Conservation (phyloP, 2,329 filamentous ascomycete species). For the Paecilomyces dactylethromorphus region DNA sequence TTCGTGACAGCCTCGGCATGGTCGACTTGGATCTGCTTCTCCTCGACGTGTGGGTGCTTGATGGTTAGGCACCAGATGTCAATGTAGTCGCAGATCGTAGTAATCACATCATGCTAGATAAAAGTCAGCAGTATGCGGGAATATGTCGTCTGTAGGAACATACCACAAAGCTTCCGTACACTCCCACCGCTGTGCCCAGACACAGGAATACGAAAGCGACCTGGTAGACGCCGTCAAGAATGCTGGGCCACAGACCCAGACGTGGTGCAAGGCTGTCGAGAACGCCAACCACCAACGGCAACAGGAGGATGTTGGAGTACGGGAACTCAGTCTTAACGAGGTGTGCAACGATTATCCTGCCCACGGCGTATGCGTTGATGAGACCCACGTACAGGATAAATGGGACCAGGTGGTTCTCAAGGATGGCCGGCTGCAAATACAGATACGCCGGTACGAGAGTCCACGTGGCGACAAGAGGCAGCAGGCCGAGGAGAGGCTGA, state of each 20-base stretch:
- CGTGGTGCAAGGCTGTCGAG: slow-evolving; percentile 71
- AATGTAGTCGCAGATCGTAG: slow-evolving; percentile 94
- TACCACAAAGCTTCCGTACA: slow-evolving; percentile 94
- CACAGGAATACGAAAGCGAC: slow-evolving; percentile 86
- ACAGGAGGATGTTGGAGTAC: slow-evolving; percentile 76
- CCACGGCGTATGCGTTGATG: slow-evolving; percentile 90
- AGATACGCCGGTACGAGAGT: slow-evolving; percentile 70
- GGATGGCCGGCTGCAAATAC: slow-evolving; percentile 74
- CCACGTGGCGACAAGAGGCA: slow-evolving; percentile 78
- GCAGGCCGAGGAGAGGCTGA: slow-evolving; percentile 66
- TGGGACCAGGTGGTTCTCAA: slow-evolving; percentile 76
- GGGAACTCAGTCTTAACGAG: slow-evolving; percentile 83
- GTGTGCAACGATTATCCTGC: slow-evolving; percentile 92
- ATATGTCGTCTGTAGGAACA: slow-evolving; percentile 12
- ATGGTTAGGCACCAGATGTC: slow-evolving; percentile 99
- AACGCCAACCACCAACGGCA: slow-evolving; percentile 72
- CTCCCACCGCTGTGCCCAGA: slow-evolving; percentile 73
- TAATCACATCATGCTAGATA: slow-evolving; percentile 75
- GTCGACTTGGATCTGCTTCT: slow-evolving; percentile 19
- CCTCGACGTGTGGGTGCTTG: slow-evolving; percentile 64
- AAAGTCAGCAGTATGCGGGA: slow-evolving; percentile 2
- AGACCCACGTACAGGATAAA: slow-evolving; percentile 85
- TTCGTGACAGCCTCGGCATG: slow-evolving; percentile 15
- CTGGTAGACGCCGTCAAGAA: slow-evolving; percentile 72
- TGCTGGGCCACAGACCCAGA: slow-evolving; percentile 63